Evolutionary conservation across 345 rosid species (phyloP).

Genomic region (Linum usitatissimum): DNA sequence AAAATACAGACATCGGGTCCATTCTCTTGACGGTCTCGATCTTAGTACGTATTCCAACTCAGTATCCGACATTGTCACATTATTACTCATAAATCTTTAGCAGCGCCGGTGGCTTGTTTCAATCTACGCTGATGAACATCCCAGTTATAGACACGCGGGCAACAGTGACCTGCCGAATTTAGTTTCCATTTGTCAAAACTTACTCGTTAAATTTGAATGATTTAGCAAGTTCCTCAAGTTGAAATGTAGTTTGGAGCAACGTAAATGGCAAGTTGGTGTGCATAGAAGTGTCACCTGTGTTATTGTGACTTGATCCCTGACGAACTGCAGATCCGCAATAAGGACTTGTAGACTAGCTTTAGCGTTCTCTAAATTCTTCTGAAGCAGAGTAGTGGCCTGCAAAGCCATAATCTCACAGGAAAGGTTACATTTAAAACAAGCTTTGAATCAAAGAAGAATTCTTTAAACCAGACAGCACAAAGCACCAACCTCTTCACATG

Average conservation of each 20-base stretch:
- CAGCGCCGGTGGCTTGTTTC: conserved; percentile 36
- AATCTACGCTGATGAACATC: conserved; percentile 83
- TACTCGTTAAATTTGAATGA: background rate
- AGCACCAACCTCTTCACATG: conserved; percentile 62
- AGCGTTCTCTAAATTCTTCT: conserved; percentile 83
- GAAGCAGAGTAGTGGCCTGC: conserved; percentile 66
- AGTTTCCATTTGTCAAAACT: conserved; percentile 1
- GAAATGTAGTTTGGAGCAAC: background rate
- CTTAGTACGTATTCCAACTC: background rate
- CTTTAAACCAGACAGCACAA: conserved; percentile 9
- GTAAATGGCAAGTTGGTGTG: background rate
- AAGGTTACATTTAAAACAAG: conserved; percentile 19
- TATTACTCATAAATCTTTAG: conserved; percentile 29
- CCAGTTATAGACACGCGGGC: conserved; percentile 86
- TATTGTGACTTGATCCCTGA: conserved; percentile 91
- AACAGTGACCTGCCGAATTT: conserved; percentile 50
- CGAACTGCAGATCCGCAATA: conserved; percentile 71
- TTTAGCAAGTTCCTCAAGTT: background rate
- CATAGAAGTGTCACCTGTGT: conserved; percentile 69
- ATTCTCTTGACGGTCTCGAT: conserved; percentile 6
- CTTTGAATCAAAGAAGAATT: conserved; percentile 7
- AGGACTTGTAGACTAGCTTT: conserved; percentile 93
- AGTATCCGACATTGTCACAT: background rate
- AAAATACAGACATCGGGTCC: conserved; percentile 8
- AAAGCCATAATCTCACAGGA: conserved; percentile 16